Percentiles rank a stretch among this genome's conserved stretches.
These are phyloP conservation scores for Chrysopogon serrulatus DNA, from an alignment of 176 grass and related monocot species.

Conservation along the genomic window DNA sequence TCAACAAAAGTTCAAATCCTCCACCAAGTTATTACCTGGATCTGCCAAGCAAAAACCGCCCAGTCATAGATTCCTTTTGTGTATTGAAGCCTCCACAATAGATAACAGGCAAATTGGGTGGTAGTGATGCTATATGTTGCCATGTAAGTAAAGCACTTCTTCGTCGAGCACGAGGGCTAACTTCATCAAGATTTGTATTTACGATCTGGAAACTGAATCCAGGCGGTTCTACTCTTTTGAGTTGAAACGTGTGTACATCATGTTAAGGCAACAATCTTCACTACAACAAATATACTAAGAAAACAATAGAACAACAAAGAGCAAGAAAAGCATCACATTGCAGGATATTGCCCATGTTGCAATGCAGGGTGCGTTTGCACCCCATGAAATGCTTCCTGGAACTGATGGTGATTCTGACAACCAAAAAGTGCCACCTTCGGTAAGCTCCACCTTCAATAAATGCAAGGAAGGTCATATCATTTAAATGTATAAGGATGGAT, in stretches of 20 bases:
- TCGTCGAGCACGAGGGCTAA: constrained; percentile 85
- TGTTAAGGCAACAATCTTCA: constrained; percentile 52
- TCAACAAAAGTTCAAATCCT: background rate
- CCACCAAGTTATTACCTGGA: constrained; percentile 70
- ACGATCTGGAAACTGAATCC: constrained; percentile 99
- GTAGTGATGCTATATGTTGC: constrained; percentile 98
- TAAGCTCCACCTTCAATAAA: constrained; percentile 89
- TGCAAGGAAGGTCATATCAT: constrained; percentile 20
- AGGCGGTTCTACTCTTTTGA: constrained; percentile 87
- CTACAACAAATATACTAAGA: constrained; percentile 6
- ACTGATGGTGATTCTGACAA: constrained; percentile 94
- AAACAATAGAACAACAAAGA: background rate
- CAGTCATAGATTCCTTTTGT: constrained; percentile 94
- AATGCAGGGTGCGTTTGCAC: constrained; percentile 74
- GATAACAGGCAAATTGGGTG: constrained; percentile 85
- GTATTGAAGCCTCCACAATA: constrained; percentile 98
- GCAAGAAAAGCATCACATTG: background rate
- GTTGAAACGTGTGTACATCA: constrained; percentile 97
- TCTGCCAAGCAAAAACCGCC: constrained; percentile 97
- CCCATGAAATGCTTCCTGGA: constrained; percentile 95
- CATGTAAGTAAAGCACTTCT: constrained; percentile 93
- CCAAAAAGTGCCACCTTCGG: constrained; percentile 99
- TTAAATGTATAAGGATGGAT: background rate
- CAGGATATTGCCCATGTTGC: constrained; percentile 99
- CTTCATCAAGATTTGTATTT: constrained; percentile 95